A percentile compares a stretch with the other conserved stretches of the same genome.
These are phyloP conservation scores for Trichopus zeylanicus DNA, from an alignment of 116 monocot species.

Conservation along the genomic window DNA sequence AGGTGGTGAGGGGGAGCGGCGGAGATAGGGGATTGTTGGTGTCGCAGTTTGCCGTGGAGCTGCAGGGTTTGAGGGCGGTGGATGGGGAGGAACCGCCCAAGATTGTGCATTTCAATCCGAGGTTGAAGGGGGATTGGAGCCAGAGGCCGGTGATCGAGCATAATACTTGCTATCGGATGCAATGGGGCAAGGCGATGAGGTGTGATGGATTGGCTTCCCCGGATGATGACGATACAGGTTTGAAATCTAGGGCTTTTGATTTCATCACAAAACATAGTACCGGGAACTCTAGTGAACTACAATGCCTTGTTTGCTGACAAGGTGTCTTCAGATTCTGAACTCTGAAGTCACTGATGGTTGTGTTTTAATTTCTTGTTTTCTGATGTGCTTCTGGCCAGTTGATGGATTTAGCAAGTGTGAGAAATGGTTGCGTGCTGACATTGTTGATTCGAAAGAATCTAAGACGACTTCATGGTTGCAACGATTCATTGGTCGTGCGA, in stretches of 20 bases:
- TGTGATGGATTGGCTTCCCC: conserved; percentile 56
- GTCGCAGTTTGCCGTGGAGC: conserved; percentile 83
- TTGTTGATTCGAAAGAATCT: conserved; percentile 59
- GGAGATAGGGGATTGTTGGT: conserved; percentile 43
- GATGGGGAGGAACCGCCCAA: conserved; percentile 82
- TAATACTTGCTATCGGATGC: conserved; percentile 88
- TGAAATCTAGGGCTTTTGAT: too few relatives aligned
- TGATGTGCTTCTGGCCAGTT: conserved; percentile 46
- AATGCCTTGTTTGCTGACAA: too few relatives aligned
- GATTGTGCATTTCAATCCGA: conserved; percentile 80
- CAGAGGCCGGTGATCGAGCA: conserved; percentile 65
- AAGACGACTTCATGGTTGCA: conserved; percentile 83
- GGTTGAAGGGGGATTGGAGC: conserved; percentile 90
- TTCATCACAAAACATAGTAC: too few relatives aligned
- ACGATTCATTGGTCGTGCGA: conserved; percentile 88
- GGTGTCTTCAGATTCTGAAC: too few relatives aligned
- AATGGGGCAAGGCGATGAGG: conserved; percentile 70
- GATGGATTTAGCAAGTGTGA: conserved; percentile 90
- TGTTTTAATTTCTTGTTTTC: too few relatives aligned
- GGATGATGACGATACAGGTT: conserved; percentile 71
- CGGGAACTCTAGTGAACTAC: too few relatives aligned
- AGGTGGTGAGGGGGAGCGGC: conserved; percentile 17
- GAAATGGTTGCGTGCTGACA: conserved; percentile 77
- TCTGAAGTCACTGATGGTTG: too few relatives aligned
- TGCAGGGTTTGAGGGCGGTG: conserved; percentile 71